Evolutionary conservation across 805 yeast species (phyloP), one percentile per base, ranked within the genome.

Genomic region (Yamadazyma nakazawae): DNA sequence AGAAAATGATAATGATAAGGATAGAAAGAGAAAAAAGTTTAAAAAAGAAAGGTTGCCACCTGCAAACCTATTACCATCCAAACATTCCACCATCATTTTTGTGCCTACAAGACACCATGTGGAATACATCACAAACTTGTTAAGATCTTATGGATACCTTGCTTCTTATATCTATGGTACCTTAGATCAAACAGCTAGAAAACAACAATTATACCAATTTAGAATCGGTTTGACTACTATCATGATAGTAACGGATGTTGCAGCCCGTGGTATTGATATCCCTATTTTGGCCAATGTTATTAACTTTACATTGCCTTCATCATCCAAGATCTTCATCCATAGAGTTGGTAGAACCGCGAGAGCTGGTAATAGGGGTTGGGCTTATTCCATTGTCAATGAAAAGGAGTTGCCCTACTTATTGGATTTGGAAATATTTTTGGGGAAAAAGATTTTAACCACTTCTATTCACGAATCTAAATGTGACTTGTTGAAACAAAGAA

Each of bases 301-400:
- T 55, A 94, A 94, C 64, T 94, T 80, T 66, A 82, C 96, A 1
- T 74, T 94, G 50, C 98, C 98, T 10, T 85, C 89, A 1, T 84
- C 95, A 1, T 89, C 97, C 3, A 94, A 95, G 66, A 86, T 92
- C 49, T 94, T 94, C 66, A 80, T 94, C 46, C 99, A 94, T 68
- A 82, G 99, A 70, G 98, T 94, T 40, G 99, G 99, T 66, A 84
- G 99, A 78, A 94, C 99, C 39, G 99, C 99, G 10, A 86, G 99
- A 78, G 99, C 99, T 8, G 99, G 99, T 63, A 85, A 89, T 63
- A 82, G 79, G 56, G 99, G 99, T 61, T 90, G 97, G 96, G 99
- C 99, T 0, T 94, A 88, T 63, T 85, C 97, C 2, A 80, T 94
- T 50, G 85, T 91, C 7, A 76, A 82, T 48, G 96, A 90, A 53